Percentiles rank a stretch among this genome's conserved stretches.
phyloP scores from a whole-genome alignment of 495 filamentous ascomycete genomes.

The Penicillium taxi region DNA sequence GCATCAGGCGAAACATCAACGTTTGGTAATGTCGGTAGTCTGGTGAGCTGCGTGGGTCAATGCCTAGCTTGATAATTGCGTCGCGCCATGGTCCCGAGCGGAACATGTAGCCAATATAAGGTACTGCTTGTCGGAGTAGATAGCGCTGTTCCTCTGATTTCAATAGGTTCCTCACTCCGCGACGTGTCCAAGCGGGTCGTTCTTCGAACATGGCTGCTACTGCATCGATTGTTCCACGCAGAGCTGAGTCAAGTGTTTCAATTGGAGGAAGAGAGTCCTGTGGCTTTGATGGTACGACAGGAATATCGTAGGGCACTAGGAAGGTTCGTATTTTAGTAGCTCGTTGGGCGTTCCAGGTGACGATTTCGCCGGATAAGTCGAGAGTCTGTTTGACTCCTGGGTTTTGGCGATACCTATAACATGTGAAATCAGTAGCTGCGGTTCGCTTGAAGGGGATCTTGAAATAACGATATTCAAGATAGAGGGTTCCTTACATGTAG shows the following conservation, averaged over 20 bases:
- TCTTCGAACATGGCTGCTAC: slow-evolving; percentile 55
- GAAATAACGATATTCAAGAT: neutral
- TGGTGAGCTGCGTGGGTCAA: slow-evolving; percentile 73
- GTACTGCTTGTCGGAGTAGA: slow-evolving; percentile 54
- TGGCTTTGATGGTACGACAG: slow-evolving; percentile 43
- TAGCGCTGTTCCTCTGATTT: slow-evolving; percentile 41
- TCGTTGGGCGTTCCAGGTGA: slow-evolving; percentile 45
- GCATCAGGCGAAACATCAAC: slow-evolving; percentile 64
- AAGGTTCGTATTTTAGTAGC: slow-evolving; percentile 44
- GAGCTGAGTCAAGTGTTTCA: slow-evolving; percentile 33
- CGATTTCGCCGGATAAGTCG: slow-evolving; percentile 43
- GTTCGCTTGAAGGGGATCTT: too few relatives aligned
- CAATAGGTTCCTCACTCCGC: slow-evolving; percentile 62
- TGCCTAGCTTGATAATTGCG: slow-evolving; percentile 69
- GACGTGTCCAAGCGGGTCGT: slow-evolving; percentile 80
- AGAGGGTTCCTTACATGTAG: slow-evolving; percentile 35
- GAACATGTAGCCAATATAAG: slow-evolving; percentile 84
- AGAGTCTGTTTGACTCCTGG: slow-evolving; percentile 46
- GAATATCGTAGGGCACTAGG: slow-evolving; percentile 54
- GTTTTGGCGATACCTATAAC: slow-evolving; percentile 54
- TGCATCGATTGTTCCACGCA: slow-evolving; percentile 51
- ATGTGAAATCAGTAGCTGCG: too few relatives aligned
- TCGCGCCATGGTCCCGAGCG: slow-evolving; percentile 85
- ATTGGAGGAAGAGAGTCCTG: slow-evolving; percentile 43
- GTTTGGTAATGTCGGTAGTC: slow-evolving; percentile 79